These are phyloP conservation scores for Guadua angustifolia DNA, from an alignment of 176 grass and related monocot species.

Conservation along the genomic window DNA sequence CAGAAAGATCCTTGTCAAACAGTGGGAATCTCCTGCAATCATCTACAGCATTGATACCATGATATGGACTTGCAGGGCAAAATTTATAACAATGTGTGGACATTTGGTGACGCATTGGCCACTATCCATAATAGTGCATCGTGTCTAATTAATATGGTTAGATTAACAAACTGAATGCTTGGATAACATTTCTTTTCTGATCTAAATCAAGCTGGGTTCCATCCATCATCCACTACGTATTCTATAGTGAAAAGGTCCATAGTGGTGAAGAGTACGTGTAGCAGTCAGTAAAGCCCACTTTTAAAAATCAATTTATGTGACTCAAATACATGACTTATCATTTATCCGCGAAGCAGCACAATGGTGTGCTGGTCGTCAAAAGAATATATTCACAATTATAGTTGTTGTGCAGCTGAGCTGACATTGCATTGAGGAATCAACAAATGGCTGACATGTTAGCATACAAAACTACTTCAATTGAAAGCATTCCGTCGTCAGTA, in stretches of 20 bases:
- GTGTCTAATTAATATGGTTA: background rate
- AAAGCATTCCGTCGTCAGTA: background rate
- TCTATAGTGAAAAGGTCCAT: background rate
- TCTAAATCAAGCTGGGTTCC: background rate
- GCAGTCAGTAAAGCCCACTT: background rate
- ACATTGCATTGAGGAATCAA: background rate
- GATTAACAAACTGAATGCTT: background rate
- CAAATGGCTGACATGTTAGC: background rate
- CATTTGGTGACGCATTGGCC: background rate
- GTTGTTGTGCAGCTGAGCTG: background rate
- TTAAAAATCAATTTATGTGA: background rate
- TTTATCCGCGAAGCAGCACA: background rate
- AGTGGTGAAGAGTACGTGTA: background rate
- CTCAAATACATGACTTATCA: background rate
- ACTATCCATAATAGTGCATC: background rate
- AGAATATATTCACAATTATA: background rate
- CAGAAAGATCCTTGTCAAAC: background rate
- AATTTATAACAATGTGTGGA: no score
- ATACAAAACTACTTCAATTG: background rate
- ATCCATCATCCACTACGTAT: background rate
- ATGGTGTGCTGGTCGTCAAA: background rate
- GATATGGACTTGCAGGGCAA: background rate
- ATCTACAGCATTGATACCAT: background rate
- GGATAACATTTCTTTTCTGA: background rate
- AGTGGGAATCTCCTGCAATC: background rate